These are phyloP conservation scores for Lineolata rhizophorae DNA, from an alignment of 495 filamentous ascomycete species.

Conservation along the genomic window DNA sequence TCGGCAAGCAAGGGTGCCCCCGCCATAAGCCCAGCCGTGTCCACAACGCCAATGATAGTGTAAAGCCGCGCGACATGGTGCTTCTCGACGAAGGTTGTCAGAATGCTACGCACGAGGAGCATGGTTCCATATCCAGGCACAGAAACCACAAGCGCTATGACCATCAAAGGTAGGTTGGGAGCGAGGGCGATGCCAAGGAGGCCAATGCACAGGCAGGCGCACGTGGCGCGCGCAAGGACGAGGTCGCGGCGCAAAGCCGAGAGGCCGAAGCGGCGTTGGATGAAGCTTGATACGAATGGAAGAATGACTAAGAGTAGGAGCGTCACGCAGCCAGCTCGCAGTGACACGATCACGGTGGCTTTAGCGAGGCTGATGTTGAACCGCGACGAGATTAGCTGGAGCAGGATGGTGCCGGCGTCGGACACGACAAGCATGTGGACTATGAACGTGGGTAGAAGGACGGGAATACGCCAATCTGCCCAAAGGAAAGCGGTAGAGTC, in stretches of 20 bases:
- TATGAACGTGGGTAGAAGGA: slow-evolving; percentile 29
- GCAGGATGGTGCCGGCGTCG: slow-evolving; percentile 27
- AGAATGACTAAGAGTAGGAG: slow-evolving; percentile 27
- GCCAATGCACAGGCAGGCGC: slow-evolving; percentile 30
- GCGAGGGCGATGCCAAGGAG: slow-evolving; percentile 20
- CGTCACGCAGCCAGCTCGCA: slow-evolving; percentile 27
- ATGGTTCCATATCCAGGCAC: slow-evolving; percentile 5
- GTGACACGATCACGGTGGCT: slow-evolving; percentile 30
- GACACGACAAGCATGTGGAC: slow-evolving; percentile 26
- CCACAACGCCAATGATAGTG: slow-evolving; percentile 32
- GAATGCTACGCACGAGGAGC: slow-evolving; percentile 21
- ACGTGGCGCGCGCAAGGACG: slow-evolving; percentile 25
- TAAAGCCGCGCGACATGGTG: slow-evolving; percentile 33
- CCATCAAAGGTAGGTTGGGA: slow-evolving; percentile 5
- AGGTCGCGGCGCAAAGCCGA: slow-evolving; percentile 28
- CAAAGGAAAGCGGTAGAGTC: slow-evolving; percentile 22
- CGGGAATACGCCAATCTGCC: slow-evolving; percentile 21
- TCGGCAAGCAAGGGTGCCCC: slow-evolving; percentile 30
- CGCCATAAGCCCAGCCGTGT: slow-evolving; percentile 30
- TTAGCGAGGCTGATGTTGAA: slow-evolving; percentile 32
- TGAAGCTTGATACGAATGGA: slow-evolving; percentile 9
- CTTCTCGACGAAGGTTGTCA: slow-evolving; percentile 28
- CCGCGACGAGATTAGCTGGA: slow-evolving; percentile 34
- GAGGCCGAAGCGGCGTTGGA: slow-evolving; percentile 17
- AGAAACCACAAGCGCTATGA: slow-evolving; percentile 4